Percentiles rank a stretch among this genome's conserved stretches.
Conservation (phyloP, 805 yeast species). For the Helenozyma rhizophorensis region DNA sequence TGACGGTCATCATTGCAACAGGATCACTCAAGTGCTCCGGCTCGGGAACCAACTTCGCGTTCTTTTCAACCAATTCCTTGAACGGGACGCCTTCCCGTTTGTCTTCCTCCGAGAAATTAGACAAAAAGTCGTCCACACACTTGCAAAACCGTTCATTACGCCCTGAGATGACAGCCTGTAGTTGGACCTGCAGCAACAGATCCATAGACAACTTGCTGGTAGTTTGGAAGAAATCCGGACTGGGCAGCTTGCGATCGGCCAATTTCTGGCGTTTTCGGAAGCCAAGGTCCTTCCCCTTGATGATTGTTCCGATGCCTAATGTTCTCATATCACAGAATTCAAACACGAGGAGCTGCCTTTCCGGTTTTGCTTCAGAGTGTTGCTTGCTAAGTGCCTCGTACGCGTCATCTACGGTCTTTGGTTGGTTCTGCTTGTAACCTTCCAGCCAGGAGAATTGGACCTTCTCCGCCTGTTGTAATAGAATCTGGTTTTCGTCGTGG, state of each 20-base stretch:
- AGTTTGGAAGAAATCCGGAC: constrained; percentile 22
- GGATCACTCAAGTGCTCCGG: constrained; percentile 55
- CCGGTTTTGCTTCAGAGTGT: constrained; percentile 42
- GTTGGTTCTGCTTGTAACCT: constrained; percentile 32
- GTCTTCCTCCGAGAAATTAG: constrained; percentile 19
- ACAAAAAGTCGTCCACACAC: constrained; percentile 15
- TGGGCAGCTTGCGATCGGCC: not conserved
- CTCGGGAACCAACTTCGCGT: constrained; percentile 42
- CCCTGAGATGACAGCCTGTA: constrained; percentile 55
- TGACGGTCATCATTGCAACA: constrained; percentile 36
- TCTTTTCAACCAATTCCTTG: constrained; percentile 30
- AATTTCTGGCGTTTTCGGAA: constrained; percentile 1
- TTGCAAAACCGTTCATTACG: constrained; percentile 49
- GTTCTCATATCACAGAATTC: constrained; percentile 71
- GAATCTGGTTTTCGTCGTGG: constrained; percentile 70
- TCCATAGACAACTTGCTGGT: constrained; percentile 46
- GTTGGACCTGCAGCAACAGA: constrained; percentile 49
- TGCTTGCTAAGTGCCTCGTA: constrained; percentile 51
- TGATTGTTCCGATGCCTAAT: constrained; percentile 38
- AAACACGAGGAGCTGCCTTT: constrained; percentile 59
- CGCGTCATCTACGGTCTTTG: constrained; percentile 42
- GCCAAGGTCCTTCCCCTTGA: constrained; percentile 18
- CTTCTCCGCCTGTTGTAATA: constrained; percentile 40
- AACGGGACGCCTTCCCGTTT: constrained; percentile 36
- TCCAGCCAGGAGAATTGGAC: constrained; percentile 32